A percentile compares a stretch with the other conserved stretches of the same genome.
Conservation (phyloP, 305 asterid species). For the Nicotiana rustica region DNA sequence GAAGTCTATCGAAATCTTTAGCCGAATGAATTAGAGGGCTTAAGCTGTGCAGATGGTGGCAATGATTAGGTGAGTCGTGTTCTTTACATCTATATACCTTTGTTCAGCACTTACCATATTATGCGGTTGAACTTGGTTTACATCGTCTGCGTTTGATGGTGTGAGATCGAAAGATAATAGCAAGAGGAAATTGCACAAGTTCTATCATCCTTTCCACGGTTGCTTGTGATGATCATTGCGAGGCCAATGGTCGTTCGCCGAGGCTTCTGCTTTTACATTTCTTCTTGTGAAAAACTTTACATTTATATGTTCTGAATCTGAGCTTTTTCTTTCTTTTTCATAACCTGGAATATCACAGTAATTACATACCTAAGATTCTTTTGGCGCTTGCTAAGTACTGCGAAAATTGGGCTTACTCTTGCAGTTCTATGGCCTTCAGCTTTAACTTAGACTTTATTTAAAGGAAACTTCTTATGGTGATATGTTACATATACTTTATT, state of each 20-base stretch:
- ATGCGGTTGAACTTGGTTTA: too few relatives aligned
- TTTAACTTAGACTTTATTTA: background rate
- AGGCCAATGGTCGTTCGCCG: background rate
- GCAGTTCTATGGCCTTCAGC: background rate
- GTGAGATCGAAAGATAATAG: background rate
- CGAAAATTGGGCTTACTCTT: background rate
- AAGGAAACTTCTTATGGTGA: background rate
- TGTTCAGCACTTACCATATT: background rate
- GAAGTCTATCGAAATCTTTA: background rate
- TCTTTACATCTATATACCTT: background rate
- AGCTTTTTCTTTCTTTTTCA: background rate
- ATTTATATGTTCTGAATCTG: background rate
- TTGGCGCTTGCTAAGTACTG: background rate
- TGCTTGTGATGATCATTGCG: background rate
- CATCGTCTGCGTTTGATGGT: background rate
- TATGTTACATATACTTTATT: background rate
- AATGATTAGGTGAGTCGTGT: background rate
- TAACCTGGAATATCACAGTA: background rate
- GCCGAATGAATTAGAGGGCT: background rate
- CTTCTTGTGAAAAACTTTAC: background rate
- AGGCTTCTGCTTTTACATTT: background rate
- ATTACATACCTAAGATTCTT: too few relatives aligned
- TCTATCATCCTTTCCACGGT: background rate
- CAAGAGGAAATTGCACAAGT: slow-evolving; percentile 15
- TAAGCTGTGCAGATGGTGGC: background rate